These are phyloP conservation scores for Arthroderma uncinatum DNA, from an alignment of 2,329 filamentous ascomycete genomes.

Conservation along the genomic window DNA sequence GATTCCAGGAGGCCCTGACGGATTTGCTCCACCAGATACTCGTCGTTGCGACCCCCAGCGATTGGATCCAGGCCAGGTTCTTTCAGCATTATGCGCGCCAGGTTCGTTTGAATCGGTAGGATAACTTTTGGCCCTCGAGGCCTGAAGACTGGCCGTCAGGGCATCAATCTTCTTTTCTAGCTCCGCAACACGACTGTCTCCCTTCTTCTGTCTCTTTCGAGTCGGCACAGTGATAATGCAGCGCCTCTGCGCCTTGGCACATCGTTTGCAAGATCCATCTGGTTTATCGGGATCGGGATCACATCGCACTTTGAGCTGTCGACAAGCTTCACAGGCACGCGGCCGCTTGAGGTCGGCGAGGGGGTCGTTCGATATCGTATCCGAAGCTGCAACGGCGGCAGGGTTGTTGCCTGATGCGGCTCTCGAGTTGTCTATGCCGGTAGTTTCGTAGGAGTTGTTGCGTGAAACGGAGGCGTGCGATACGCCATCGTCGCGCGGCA, in stretches of 20 bases:
- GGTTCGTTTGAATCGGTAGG: neutral
- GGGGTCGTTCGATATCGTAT: constrained; percentile 14
- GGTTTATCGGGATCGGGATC: constrained; percentile 57
- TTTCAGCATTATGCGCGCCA: neutral
- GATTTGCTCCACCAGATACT: neutral
- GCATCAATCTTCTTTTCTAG: constrained; percentile 89
- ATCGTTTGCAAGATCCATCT: constrained; percentile 60
- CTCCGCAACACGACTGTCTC: constrained; percentile 77
- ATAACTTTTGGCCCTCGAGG: constrained; percentile 28
- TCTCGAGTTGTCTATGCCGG: neutral
- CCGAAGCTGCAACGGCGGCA: neutral
- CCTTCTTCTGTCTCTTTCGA: constrained; percentile 81
- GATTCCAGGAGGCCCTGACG: constrained; percentile 7
- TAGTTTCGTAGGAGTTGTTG: neutral
- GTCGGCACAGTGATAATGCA: constrained; percentile 67
- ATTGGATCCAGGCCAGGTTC: neutral
- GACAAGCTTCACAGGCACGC: constrained; percentile 64
- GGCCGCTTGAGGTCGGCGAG: constrained; percentile 51
- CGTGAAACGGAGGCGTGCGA: neutral
- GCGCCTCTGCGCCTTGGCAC: constrained; percentile 64
- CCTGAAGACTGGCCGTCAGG: constrained; percentile 66
- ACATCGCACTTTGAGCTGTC: constrained; percentile 71
- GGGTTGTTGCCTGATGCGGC: neutral
- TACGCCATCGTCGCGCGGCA: neutral
- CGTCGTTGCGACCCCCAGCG: neutral